Percentiles rank a stretch among this genome's conserved stretches.
Conservation (phyloP, 768 basidiomycete species). For the Hortiboletus flavorubellus region DNA sequence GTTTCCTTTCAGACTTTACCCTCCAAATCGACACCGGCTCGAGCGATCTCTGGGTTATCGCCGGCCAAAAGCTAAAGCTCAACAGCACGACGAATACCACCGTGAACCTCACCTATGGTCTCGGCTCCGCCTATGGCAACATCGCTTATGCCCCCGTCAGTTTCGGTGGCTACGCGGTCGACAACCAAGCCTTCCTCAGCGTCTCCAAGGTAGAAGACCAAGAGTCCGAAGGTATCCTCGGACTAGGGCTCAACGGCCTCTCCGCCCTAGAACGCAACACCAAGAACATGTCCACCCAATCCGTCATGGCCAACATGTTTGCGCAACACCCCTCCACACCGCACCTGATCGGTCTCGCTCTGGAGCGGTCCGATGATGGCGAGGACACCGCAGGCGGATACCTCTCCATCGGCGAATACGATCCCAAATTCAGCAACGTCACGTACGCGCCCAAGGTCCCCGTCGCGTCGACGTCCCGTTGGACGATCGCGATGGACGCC, state of each 20-base stretch:
- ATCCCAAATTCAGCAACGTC: constrained; percentile 32
- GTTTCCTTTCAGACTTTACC: constrained; percentile 22
- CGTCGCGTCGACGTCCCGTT: constrained; percentile 37
- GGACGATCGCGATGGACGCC: constrained; percentile 42
- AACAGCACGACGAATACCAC: constrained; percentile 30
- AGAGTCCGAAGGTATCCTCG: constrained; percentile 23
- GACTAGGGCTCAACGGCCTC: constrained; percentile 26
- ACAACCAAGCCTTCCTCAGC: constrained; percentile 27
- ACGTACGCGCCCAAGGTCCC: constrained; percentile 30
- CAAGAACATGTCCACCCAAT: constrained; percentile 14
- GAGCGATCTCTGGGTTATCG: constrained; percentile 29
- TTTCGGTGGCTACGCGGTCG: constrained; percentile 33
- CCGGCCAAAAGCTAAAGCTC: constrained; percentile 22
- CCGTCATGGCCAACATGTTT: constrained; percentile 42
- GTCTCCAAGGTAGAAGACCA: constrained; percentile 16
- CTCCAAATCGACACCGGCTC: constrained; percentile 29
- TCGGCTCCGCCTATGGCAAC: constrained; percentile 36
- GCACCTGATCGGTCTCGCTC: constrained; percentile 41
- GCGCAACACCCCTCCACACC: constrained; percentile 32
- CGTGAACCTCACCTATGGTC: constrained; percentile 35
- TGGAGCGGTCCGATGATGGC: constrained; percentile 39
- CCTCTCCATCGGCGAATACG: constrained; percentile 43
- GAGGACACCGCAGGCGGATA: constrained; percentile 40
- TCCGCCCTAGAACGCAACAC: constrained; percentile 20
- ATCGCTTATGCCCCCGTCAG: constrained; percentile 35